Percentiles rank a stretch among this genome's conserved stretches.
Evolutionary conservation across 2,329 filamentous ascomycete species (phyloP).

Genomic region (Sporothrix brunneoviolacea): DNA sequence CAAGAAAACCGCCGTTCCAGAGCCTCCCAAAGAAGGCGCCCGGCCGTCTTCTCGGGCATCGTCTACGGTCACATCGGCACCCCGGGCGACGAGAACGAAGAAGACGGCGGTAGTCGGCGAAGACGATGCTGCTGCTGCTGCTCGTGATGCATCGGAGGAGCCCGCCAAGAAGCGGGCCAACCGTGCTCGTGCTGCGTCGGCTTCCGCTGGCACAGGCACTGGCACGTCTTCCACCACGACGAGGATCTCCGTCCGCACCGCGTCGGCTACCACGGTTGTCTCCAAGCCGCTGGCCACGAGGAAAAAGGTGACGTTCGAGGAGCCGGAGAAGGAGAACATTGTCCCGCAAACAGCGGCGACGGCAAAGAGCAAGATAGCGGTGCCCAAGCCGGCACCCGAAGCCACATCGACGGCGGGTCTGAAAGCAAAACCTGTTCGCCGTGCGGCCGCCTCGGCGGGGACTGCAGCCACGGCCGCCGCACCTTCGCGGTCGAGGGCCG

Average conservation of each 20-base stretch:
- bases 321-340: slow-evolving; percentile 59
- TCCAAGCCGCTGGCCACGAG: slow-evolving; percentile 33
- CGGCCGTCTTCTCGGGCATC: slow-evolving; percentile 7
- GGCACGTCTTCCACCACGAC: slow-evolving; percentile 29
- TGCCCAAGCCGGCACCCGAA: slow-evolving; percentile 24
- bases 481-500: slow-evolving; percentile 1
- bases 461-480: slow-evolving; percentile 18
- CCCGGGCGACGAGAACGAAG: slow-evolving; percentile 29
- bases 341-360: slow-evolving; percentile 31
- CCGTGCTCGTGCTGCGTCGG: slow-evolving; percentile 24
- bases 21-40: not conserved
- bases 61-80: slow-evolving; percentile 20
- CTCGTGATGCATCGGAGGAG: slow-evolving; percentile 19
- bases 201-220: slow-evolving; percentile 6
- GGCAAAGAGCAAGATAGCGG: slow-evolving; percentile 18
- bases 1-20: slow-evolving; percentile 16
- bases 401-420: slow-evolving; percentile 24
- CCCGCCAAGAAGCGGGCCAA: slow-evolving; percentile 31
- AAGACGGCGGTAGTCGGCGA: slow-evolving; percentile 21
- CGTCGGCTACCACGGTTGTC: slow-evolving; percentile 22
- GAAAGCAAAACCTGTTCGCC: slow-evolving; percentile 22
- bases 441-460: slow-evolving; percentile 9
- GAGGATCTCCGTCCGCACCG: slow-evolving; percentile 30
- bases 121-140: not conserved
- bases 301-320: slow-evolving; percentile 59